Base-by-base conservation (phyloP, 1,284 basidiomycete species). In the Vanrija pseudolonga region DNA sequence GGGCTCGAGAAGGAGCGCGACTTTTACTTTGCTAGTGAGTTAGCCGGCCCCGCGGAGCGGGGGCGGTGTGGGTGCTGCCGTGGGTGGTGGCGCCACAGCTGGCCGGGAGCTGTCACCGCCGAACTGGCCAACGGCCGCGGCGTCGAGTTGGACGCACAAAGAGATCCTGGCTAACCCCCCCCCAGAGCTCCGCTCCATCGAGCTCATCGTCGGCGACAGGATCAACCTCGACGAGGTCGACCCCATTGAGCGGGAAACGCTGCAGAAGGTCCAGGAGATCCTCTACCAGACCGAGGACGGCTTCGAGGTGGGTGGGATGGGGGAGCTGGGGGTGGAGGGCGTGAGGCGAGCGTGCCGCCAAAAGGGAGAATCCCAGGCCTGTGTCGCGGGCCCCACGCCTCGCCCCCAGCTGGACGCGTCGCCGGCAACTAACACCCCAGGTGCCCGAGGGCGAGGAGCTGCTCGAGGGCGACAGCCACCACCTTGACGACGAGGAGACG, bases 21-120 rank as follows among this genome's bases (percentile, higher is more conserved):
- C 76, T 98, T 98, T 76, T 98, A 98, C 79, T 98, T 98, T 78
- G 86, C 88, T 67, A 98, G 98, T 85, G 90, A 89, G 82, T 68
- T 39, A 39, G 24, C 4, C 24, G 24, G 5, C 24, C 24, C 24
- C 24, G 19, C 22, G 38, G 11, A n/a, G 42, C 42, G 42, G 24
- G n/a, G n/a, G 22, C 14, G 43, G 15, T 20, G 20, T 4, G 36
- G 19, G 14, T 14, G 51, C 6, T 3, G 28, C 3, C 19, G 44
- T 4, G 17, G 28, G 24, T 28, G 44, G 12, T 14, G 8, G 24
- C 26, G 17, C 4, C n/a, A 12, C 6, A 24, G 41, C 40, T 8
- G 3, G 40, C 7, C 17, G n/a, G 8, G n/a, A 7, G 22, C 20
- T 43, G 20, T 4, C 44, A 6, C n/a, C 18, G n/a, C 23, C 44